Percentiles rank a stretch among this genome's conserved stretches.
phyloP scores from a whole-genome alignment of 768 basidiomycete genomes.

The Amanita exitialis region DNA sequence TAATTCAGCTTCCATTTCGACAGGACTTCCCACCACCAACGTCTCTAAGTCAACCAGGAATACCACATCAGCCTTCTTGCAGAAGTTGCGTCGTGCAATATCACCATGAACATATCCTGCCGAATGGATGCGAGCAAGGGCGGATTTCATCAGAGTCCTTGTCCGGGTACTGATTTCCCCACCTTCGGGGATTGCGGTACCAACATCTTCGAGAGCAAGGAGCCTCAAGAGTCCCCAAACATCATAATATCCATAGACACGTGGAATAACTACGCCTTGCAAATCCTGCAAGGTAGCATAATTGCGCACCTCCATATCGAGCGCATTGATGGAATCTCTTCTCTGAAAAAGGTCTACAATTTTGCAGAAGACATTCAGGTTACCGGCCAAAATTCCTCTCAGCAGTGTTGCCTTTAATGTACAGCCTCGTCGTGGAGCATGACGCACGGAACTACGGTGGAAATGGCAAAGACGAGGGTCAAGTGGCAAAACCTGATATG shows the following conservation, averaged over 20 bases:
- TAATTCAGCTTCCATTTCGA: background rate
- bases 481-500: slow-evolving; percentile 6
- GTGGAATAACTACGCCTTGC: background rate
- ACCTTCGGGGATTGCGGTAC: slow-evolving; percentile 8
- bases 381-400: background rate
- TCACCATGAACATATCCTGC: slow-evolving; percentile 7
- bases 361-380: background rate
- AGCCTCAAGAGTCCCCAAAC: slow-evolving; percentile 10
- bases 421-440: slow-evolving; percentile 5
- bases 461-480: slow-evolving; percentile 8
- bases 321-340: background rate
- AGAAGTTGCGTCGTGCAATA: slow-evolving; percentile 12
- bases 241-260: slow-evolving; percentile 9
- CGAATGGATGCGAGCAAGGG: slow-evolving; percentile 7
- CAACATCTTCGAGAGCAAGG: slow-evolving; percentile 12
- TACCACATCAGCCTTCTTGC: slow-evolving; percentile 6
- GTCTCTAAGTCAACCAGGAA: slow-evolving; percentile 10
- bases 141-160: slow-evolving; percentile 6
- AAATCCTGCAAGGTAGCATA: background rate
- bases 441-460: slow-evolving; percentile 2
- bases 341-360: background rate
- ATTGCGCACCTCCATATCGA: background rate
- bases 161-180: slow-evolving; percentile 1
- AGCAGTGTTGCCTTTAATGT: slow-evolving; percentile 2
- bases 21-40: slow-evolving; percentile 1